These are phyloP conservation scores for Tetrapisispora namnaoensis DNA, from an alignment of 805 yeast species.

Conservation along the genomic window DNA sequence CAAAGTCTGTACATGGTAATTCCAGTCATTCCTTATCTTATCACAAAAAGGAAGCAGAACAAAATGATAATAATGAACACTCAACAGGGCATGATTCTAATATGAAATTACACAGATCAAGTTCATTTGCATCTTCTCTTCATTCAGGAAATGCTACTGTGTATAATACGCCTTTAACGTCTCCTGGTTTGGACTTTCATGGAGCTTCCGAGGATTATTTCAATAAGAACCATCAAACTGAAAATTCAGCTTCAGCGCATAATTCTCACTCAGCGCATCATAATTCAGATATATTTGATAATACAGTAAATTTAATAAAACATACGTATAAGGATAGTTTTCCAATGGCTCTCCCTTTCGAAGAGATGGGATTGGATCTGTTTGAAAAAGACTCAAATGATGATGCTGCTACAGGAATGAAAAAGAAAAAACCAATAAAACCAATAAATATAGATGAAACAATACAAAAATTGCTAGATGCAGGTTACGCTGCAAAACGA, in stretches of 20 bases:
- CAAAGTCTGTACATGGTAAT: slow-evolving; percentile 7
- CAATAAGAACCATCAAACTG: not conserved
- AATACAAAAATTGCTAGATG: slow-evolving; percentile 82
- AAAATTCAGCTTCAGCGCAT: not conserved
- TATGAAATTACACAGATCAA: slow-evolving; percentile 10
- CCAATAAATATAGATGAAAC: slow-evolving; percentile 67
- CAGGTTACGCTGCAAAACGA: slow-evolving; percentile 89
- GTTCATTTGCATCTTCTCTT: slow-evolving; percentile 22
- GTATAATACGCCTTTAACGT: slow-evolving; percentile 28
- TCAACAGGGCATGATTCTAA: slow-evolving; percentile 4
- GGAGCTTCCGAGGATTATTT: slow-evolving; percentile 16
- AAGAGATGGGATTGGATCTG: not conserved
- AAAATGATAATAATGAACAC: slow-evolving; percentile 6
- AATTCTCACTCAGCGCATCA: not conserved
- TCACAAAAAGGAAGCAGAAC: slow-evolving; percentile 19
- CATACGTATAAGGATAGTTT: slow-evolving; percentile 1
- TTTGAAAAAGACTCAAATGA: not conserved
- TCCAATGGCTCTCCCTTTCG: not conserved
- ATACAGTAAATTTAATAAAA: slow-evolving; percentile 3
- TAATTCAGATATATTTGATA: slow-evolving; percentile 1
- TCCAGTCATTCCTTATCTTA: slow-evolving; percentile 11
- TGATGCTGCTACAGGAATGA: slow-evolving; percentile 4
- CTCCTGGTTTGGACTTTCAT: slow-evolving; percentile 17
- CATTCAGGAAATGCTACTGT: slow-evolving; percentile 23
- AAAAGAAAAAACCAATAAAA: slow-evolving; percentile 16